A percentile compares a stretch with the other conserved stretches of the same genome.
These are phyloP conservation scores for Arachis stenosperma DNA, from an alignment of 306 rosid genomes.

Conservation along the genomic window DNA sequence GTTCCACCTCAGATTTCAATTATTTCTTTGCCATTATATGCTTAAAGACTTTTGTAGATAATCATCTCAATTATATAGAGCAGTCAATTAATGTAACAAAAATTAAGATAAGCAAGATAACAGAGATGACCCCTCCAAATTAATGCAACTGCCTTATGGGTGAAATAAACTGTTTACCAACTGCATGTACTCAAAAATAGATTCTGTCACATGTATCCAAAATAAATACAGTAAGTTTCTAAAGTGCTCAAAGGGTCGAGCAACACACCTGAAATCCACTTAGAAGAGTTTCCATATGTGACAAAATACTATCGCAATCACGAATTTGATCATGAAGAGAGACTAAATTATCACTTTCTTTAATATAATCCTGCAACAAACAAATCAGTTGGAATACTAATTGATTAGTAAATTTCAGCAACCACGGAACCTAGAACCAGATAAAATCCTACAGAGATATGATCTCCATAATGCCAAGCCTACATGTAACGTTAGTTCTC, in stretches of 20 bases:
- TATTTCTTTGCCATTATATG: not conserved
- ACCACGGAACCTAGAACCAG: conserved; percentile 9
- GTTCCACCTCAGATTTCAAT: not conserved
- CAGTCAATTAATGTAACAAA: not conserved
- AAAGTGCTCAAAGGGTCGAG: conserved; percentile 39
- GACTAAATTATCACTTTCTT: conserved; percentile 94
- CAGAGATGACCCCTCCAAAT: not conserved
- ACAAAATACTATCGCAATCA: conserved; percentile 93
- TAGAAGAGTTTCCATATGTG: conserved; percentile 96
- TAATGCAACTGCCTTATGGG: not conserved
- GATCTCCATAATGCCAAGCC: not conserved
- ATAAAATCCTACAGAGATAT: not conserved
- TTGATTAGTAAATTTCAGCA: conserved; percentile 19
- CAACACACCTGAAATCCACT: conserved; percentile 90
- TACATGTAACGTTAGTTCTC: not conserved
- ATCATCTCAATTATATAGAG: not conserved
- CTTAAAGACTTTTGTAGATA: not conserved
- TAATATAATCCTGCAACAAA: conserved; percentile 80
- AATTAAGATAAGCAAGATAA: not conserved
- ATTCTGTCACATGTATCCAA: conserved; percentile 7
- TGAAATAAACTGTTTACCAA: not conserved
- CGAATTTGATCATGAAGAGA: conserved; percentile 97
- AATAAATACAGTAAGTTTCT: not conserved
- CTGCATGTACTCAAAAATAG: not conserved
- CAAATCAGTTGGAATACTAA: conserved; percentile 10